Evolutionary conservation across 2,329 filamentous ascomycete genomes (phyloP).

Genomic region (Colletotrichum chrysophilum): DNA sequence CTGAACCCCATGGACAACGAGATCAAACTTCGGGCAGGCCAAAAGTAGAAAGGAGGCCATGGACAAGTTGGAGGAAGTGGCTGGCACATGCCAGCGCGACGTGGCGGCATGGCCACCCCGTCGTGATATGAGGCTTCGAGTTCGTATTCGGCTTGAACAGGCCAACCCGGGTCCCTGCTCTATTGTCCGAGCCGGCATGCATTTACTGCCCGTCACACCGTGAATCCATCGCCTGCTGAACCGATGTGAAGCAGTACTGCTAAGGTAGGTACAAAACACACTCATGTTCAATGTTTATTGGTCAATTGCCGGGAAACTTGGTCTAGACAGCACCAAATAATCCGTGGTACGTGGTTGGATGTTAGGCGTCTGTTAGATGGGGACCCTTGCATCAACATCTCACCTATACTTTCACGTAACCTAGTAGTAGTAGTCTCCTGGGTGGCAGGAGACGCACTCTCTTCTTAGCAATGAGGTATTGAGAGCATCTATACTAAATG

Average conservation of each 20-base stretch:
- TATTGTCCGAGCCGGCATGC: background rate
- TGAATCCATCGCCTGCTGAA: slow-evolving; percentile 1
- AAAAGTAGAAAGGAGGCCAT: background rate
- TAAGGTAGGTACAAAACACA: background rate
- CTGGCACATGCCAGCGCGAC: background rate
- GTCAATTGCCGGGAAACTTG: background rate
- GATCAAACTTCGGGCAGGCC: background rate
- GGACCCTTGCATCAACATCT: background rate
- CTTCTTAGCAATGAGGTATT: background rate
- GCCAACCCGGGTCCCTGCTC: background rate
- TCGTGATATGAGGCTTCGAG: background rate
- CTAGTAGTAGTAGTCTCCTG: background rate
- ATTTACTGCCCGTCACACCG: background rate
- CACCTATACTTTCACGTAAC: background rate
- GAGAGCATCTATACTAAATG: background rate
- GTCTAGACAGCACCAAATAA: background rate
- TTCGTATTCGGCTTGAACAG: slow-evolving; percentile 15
- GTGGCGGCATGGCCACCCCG: background rate
- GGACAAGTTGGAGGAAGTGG: background rate
- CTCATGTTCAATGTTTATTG: background rate
- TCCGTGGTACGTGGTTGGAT: background rate
- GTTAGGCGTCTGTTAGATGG: background rate
- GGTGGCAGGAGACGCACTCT: background rate
- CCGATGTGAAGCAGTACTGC: background rate
- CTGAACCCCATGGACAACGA: background rate